Percentiles rank a stretch among this genome's conserved stretches.
These are phyloP conservation scores for Hibiscus mutabilis DNA, from an alignment of 345 rosid genomes.

Conservation along the genomic window DNA sequence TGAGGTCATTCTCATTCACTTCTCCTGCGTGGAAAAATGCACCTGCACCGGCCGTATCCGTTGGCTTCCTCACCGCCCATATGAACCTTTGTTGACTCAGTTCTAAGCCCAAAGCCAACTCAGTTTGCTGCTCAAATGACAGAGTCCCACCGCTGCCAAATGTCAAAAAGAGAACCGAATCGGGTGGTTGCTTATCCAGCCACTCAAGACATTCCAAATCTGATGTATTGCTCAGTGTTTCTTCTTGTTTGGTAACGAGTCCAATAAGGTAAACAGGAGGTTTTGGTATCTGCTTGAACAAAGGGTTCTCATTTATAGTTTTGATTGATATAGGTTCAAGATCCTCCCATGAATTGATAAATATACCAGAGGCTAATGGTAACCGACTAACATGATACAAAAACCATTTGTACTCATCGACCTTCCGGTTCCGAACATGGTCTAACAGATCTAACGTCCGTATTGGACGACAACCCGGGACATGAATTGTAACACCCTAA, in stretches of 20 bases:
- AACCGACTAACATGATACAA: conserved; percentile 3
- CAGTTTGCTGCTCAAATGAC: conserved; percentile 13
- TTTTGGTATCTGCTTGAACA: not conserved
- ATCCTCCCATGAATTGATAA: conserved; percentile 46
- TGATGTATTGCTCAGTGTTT: not conserved
- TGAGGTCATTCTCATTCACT: conserved; percentile 12
- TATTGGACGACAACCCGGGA: conserved; percentile 38
- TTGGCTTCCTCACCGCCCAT: conserved; percentile 23
- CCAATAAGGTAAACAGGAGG: conserved; percentile 14
- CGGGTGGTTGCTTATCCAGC: conserved; percentile 22
- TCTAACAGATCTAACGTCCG: conserved; percentile 20
- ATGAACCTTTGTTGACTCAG: conserved; percentile 26
- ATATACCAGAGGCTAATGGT: conserved; percentile 29
- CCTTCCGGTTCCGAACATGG: conserved; percentile 18
- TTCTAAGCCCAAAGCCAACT: conserved; percentile 30
- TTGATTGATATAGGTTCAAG: conserved; percentile 23
- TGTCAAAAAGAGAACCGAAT: conserved; percentile 8
- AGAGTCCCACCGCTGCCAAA: conserved; percentile 32
- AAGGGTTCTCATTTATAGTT: conserved; percentile 17
- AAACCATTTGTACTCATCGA: conserved; percentile 1
- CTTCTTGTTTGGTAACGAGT: conserved; percentile 7
- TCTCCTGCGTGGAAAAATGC: conserved; percentile 11
- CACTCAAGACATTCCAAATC: conserved; percentile 1
- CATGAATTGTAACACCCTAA: too few relatives aligned
- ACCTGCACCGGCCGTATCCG: not conserved